Percentiles rank a stretch among this genome's conserved stretches.
phyloP scores from a whole-genome alignment of 148 eudicot genomes.

The Beta vulgaris region DNA sequence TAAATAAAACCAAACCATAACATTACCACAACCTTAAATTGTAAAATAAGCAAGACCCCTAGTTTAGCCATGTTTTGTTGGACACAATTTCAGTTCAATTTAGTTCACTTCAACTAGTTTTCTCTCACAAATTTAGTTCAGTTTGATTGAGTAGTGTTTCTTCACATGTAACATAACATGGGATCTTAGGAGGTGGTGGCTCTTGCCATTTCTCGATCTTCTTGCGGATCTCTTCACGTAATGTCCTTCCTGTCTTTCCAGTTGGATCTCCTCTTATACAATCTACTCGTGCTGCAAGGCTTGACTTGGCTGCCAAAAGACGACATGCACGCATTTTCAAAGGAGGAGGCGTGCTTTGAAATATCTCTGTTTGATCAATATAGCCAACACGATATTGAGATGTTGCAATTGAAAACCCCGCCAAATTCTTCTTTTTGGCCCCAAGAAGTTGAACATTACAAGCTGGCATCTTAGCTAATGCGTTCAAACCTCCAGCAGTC shows the following conservation, averaged over 20 bases:
- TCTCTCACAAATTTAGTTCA: too few species aligned
- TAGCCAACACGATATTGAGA: slow-evolving; percentile 91
- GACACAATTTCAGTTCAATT: too few species aligned
- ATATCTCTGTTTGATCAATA: slow-evolving; percentile 83
- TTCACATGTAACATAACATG: too few species aligned
- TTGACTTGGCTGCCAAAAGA: slow-evolving; percentile 80
- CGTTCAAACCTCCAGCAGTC: slow-evolving; percentile 87
- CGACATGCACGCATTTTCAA: slow-evolving; percentile 87
- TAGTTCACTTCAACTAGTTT: too few species aligned
- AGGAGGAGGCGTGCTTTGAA: slow-evolving; percentile 86
- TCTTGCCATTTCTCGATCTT: slow-evolving; percentile 99
- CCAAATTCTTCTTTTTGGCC: slow-evolving; percentile 80
- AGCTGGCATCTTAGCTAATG: slow-evolving; percentile 96
- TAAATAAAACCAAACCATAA: too few species aligned
- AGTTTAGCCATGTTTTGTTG: too few species aligned
- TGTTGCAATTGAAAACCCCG: slow-evolving; percentile 90
- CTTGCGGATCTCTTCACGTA: slow-evolving; percentile 77
- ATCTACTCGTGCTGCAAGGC: slow-evolving; percentile 91
- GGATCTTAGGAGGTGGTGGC: slow-evolving; percentile 98
- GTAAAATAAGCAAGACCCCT: too few species aligned
- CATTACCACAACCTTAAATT: too few species aligned
- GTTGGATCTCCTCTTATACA: slow-evolving; percentile 83
- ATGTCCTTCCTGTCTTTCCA: slow-evolving; percentile 69
- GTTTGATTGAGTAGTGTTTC: too few species aligned
- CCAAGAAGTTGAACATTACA: slow-evolving; percentile 96